phyloP scores from a whole-genome alignment of 2,329 filamentous ascomycete genomes.

The Allantophomopsis lycopodina region DNA sequence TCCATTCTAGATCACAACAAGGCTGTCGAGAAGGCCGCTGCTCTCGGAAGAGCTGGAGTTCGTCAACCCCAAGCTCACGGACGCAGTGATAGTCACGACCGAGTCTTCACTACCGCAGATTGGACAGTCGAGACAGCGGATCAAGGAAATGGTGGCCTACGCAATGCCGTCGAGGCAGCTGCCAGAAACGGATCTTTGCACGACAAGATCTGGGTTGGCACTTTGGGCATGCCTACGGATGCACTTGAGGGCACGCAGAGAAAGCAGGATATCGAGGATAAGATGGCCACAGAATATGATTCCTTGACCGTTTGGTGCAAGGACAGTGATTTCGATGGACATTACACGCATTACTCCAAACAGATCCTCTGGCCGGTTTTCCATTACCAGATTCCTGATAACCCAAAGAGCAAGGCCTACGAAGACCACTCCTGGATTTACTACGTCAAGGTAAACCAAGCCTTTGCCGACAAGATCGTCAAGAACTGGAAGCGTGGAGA shows the following conservation, averaged over 20 bases:
- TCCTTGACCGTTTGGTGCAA: constrained; percentile 75
- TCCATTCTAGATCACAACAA: constrained; percentile 59
- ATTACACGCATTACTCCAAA: constrained; percentile 95
- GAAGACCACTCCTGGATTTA: constrained; percentile 95
- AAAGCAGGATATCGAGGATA: constrained; percentile 73
- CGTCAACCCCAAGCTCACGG: constrained; percentile 35
- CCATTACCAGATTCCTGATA: constrained; percentile 95
- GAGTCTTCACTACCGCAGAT: constrained; percentile 60
- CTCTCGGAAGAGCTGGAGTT: constrained; percentile 42
- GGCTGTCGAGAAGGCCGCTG: constrained; percentile 40
- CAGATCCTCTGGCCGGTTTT: constrained; percentile 96
- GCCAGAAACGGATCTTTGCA: constrained; percentile 52
- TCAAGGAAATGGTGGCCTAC: constrained; percentile 83
- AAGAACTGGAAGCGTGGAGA: constrained; percentile 90
- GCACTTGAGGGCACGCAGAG: constrained; percentile 59
- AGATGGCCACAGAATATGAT: constrained; percentile 66
- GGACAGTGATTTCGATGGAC: constrained; percentile 87
- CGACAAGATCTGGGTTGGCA: constrained; percentile 83
- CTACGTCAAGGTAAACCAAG: constrained; percentile 85
- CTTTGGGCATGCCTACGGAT: constrained; percentile 88
- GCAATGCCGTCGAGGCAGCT: constrained; percentile 75
- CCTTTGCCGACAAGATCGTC: constrained; percentile 81
- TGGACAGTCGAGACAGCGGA: constrained; percentile 79
- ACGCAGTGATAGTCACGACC: constrained; percentile 51
- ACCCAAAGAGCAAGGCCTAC: constrained; percentile 96